Percentiles rank a stretch among this genome's conserved stretches.
Conservation (phyloP, 2,329 filamentous ascomycete genomes). For the Stagonosporopsis tanaceti region DNA sequence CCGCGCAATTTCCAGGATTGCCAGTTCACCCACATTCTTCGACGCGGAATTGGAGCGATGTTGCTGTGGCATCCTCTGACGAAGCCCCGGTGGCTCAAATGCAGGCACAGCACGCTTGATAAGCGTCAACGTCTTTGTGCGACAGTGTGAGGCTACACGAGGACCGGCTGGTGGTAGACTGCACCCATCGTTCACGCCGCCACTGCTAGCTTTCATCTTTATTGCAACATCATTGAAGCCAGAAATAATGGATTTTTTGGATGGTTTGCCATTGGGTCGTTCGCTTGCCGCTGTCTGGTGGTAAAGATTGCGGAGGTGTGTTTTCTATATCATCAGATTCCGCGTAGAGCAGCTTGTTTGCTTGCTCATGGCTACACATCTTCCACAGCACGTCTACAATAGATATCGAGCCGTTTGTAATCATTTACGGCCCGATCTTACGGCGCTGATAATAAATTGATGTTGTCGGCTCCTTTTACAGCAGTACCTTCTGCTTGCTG, state of each 20-base stretch:
- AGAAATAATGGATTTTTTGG: not conserved
- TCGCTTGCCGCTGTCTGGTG: not conserved
- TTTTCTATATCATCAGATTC: not conserved
- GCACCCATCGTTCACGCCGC: slow-evolving; percentile 7
- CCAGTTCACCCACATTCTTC: not conserved
- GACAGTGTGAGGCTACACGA: slow-evolving; percentile 16
- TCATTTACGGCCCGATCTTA: too few relatives aligned
- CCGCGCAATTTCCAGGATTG: not conserved
- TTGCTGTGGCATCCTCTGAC: not conserved
- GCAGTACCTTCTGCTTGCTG: too few relatives aligned
- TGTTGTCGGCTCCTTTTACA: too few relatives aligned
- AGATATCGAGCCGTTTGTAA: too few relatives aligned
- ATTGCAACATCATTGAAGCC: slow-evolving; percentile 6
- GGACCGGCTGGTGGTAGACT: slow-evolving; percentile 8
- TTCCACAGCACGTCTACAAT: too few relatives aligned
- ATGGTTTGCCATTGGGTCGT: not conserved
- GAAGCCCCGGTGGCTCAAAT: not conserved
- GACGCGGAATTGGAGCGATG: not conserved
- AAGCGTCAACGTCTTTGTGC: slow-evolving; percentile 12
- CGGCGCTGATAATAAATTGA: too few relatives aligned
- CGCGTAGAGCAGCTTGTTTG: not conserved
- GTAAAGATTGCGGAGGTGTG: not conserved
- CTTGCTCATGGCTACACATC: not conserved
- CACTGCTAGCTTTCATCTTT: slow-evolving; percentile 15
- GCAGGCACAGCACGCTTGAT: slow-evolving; percentile 5